Evolutionary conservation across 2,329 filamentous ascomycete genomes (phyloP).

Genomic region (Verticillium nubilum): DNA sequence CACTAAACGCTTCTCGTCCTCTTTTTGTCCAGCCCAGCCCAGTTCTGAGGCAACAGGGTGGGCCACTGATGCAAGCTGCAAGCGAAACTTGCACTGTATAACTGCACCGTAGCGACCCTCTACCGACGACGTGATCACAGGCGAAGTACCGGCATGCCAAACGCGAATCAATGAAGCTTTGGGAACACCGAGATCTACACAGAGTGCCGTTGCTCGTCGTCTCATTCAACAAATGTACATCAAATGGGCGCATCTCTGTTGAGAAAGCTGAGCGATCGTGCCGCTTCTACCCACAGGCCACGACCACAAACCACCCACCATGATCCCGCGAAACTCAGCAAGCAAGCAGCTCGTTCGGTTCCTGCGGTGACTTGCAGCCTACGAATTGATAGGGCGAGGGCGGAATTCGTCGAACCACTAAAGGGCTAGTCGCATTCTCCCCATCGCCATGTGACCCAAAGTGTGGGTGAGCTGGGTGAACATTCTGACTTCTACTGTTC

Average conservation of each 20-base stretch:
- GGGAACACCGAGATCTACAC: background rate
- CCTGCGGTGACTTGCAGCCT: background rate
- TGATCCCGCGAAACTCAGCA: background rate
- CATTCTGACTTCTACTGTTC: background rate
- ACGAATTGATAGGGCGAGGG: background rate
- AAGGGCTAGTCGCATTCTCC: constrained; percentile 3
- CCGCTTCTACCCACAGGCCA: background rate
- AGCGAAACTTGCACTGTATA: background rate
- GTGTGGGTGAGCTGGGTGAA: background rate
- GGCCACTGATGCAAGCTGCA: background rate
- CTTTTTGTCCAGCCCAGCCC: background rate
- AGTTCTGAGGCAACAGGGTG: background rate
- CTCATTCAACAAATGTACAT: background rate
- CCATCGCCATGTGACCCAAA: constrained; percentile 2
- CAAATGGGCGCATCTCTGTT: background rate
- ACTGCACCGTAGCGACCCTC: background rate
- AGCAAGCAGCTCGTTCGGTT: background rate
- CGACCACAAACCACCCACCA: background rate
- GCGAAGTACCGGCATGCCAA: constrained; percentile 1
- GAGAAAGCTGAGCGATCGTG: background rate
- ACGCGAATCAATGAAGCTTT: background rate
- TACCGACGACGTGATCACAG: background rate
- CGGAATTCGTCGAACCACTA: background rate
- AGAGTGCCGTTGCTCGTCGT: background rate
- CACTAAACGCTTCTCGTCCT: background rate